Base-by-base conservation (phyloP, 179 eudicot species). In the Actinidia chinensis region DNA sequence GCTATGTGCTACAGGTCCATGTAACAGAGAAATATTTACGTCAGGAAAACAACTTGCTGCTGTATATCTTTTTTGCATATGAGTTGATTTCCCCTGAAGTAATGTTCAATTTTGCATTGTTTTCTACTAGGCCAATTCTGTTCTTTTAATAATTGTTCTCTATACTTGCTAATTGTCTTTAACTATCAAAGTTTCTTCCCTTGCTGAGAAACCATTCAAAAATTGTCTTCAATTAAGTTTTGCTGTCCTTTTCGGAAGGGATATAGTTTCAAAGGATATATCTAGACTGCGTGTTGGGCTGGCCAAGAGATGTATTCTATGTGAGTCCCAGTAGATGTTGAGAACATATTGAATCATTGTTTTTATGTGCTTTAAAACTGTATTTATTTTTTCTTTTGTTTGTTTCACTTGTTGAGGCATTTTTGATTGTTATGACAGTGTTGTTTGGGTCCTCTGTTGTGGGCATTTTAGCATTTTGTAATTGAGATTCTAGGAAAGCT, bases 221-320 rank as follows among this genome's bases (percentile, higher is more conserved):
- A 73, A 82, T 90, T 80, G 99, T 96, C 59, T 96, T 96, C 82
- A 80, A 89, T 82, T 97, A 94, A 88, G 98, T 96, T 70, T 86
- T 96, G 90, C 87, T 83, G 86, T 94, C 75, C n/a, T n/a, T n/a
- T 97, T 97, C 28, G 96, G 89, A 81, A 94, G 88, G 79, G 99
- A 96, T 86, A 91, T 96, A 76, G 89, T 92, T 75, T 94, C 98
- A 12, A 96, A 96, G 85, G 99, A 96, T 87, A 87, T 96, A 84
- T 94, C 97, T 82, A 92, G 99, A 77, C 72, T 96, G 73, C 98
- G 92, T 77, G 99, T 98, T 80, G 99, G n/a, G 99, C 73, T 96
- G 99, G 99, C 94, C 99, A 67, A 87, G 94, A 84, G 98, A 96
- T 80, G 95, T 92, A 64, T 96, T 96, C 79, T 90, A 90, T 87